A percentile compares a stretch with the other conserved stretches of the same genome.
Conservation (phyloP, 208 protist species). For the Tritrichomonas musculus region DNA sequence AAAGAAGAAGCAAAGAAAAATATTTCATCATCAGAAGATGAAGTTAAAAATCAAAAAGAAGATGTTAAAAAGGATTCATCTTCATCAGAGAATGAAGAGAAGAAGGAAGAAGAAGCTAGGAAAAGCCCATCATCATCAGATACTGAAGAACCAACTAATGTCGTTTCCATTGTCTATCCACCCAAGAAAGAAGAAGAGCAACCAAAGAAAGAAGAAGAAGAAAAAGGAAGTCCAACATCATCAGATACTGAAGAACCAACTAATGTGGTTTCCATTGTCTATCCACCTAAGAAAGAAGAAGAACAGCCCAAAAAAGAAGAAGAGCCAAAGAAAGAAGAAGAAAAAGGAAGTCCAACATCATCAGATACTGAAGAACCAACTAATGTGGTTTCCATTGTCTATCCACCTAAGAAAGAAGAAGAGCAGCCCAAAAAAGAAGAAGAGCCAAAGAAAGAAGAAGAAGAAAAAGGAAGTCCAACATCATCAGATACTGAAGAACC, state of each 20-base stretch:
- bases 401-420: no score
- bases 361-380: background rate
- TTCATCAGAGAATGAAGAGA: background rate
- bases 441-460: background rate
- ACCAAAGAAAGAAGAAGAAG: constrained; percentile 5
- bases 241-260: background rate
- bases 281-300: no score
- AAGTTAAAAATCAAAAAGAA: no score
- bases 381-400: no score
- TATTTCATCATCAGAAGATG: no score
- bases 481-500: background rate
- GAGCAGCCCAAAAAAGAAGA: background rate
- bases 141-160: no score
- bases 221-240: background rate
- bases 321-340: background rate
- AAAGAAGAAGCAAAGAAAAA: no score
- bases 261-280: no score
- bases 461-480: constrained; percentile 26
- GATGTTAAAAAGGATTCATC: no score
- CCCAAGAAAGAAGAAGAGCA: background rate
- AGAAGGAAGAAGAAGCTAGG: background rate
- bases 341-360: background rate
- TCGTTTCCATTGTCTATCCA: no score
- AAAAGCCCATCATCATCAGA: background rate
- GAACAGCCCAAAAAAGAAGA: background rate